A percentile compares a stretch with the other conserved stretches of the same genome.
phyloP scores from a whole-genome alignment of 129 eudicot species.

The Silybum marianum region DNA sequence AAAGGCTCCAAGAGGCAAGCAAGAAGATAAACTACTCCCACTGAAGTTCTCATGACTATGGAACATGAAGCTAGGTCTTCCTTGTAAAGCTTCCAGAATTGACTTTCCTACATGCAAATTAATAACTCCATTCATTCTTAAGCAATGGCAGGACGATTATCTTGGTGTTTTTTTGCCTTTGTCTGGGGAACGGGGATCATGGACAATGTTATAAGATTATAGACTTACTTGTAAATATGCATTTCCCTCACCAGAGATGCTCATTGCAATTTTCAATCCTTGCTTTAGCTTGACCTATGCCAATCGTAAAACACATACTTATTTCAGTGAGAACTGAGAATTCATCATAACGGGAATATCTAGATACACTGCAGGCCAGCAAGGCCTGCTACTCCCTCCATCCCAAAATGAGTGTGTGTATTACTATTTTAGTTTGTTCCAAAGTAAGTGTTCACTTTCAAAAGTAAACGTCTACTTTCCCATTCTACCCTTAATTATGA shows the following conservation, averaged over 20 bases:
- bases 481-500: too few relatives aligned
- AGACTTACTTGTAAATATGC: conserved; percentile 73
- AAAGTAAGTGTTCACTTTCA: too few relatives aligned
- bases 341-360: neutral
- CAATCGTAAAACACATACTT: conserved; percentile 12
- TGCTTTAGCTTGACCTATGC: conserved; percentile 76
- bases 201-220: neutral
- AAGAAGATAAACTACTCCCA: conserved; percentile 78
- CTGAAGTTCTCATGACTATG: conserved; percentile 72
- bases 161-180: neutral
- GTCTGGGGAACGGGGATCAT: neutral
- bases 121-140: conserved; percentile 8
- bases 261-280: conserved; percentile 77
- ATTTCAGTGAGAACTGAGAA: neutral
- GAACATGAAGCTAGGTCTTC: conserved; percentile 71
- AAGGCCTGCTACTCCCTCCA: neutral
- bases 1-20: conserved; percentile 81
- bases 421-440: too few relatives aligned
- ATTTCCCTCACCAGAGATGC: conserved; percentile 75
- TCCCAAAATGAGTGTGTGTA: too few relatives aligned
- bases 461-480: too few relatives aligned
- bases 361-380: neutral
- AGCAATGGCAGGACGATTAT: neutral
- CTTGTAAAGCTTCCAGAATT: conserved; percentile 91
- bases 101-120: conserved; percentile 54